These are phyloP conservation scores for Turritis glabra DNA, from an alignment of 345 rosid species.

Conservation along the genomic window DNA sequence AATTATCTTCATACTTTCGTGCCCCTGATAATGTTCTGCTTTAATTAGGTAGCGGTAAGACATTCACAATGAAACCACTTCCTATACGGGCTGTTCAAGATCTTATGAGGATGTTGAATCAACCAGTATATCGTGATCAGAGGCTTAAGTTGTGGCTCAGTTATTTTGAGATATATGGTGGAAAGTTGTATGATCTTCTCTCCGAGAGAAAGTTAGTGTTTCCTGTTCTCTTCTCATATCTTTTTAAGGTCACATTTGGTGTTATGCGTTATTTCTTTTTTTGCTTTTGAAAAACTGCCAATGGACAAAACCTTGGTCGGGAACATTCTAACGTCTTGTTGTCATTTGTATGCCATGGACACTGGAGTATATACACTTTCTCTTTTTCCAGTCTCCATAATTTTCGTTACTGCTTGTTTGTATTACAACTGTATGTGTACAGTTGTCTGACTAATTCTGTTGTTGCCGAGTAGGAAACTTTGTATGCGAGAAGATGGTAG, in stretches of 20 bases:
- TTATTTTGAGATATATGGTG: slow-evolving; percentile 96
- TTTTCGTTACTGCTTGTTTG: not conserved
- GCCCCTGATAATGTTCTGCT: slow-evolving; percentile 13
- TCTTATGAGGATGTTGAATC: slow-evolving; percentile 82
- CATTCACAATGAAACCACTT: slow-evolving; percentile 97
- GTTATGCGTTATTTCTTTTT: not conserved
- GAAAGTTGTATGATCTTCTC: slow-evolving; percentile 92
- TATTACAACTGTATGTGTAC: not conserved
- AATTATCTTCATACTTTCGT: slow-evolving; percentile 4
- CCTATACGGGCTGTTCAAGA: slow-evolving; percentile 87
- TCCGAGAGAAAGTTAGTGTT: slow-evolving; percentile 78
- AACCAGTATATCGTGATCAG: slow-evolving; percentile 82
- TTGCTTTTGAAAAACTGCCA: not conserved
- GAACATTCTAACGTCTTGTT: not conserved
- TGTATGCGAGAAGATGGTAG: slow-evolving; percentile 99
- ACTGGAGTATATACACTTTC: not conserved
- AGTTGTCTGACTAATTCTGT: slow-evolving; percentile 19
- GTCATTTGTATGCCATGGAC: slow-evolving; percentile 12
- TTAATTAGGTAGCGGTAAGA: slow-evolving; percentile 92
- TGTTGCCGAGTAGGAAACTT: slow-evolving; percentile 64
- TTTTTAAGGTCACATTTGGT: not conserved
- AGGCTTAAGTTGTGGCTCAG: slow-evolving; percentile 94
- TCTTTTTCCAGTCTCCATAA: slow-evolving; percentile 3
- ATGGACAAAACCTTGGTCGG: not conserved
- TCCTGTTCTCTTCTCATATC: slow-evolving; percentile 22